Percentiles rank a stretch among this genome's conserved stretches.
Conservation (phyloP, 2,329 filamentous ascomycete species). For the Zymoseptoria passerinii region DNA sequence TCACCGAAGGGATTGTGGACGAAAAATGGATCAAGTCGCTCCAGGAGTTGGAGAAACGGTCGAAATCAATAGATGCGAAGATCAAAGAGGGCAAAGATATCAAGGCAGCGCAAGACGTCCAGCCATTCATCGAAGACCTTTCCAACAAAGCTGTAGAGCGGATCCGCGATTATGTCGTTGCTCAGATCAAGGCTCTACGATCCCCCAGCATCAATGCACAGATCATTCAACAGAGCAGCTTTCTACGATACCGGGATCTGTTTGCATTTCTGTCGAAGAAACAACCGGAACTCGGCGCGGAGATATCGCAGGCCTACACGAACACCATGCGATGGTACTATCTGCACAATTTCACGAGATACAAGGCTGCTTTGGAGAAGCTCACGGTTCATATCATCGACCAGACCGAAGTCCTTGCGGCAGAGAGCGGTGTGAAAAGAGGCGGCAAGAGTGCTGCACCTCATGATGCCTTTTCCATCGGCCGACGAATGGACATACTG, state of each 20-base stretch:
- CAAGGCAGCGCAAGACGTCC: constrained; percentile 75
- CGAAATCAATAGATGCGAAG: constrained; percentile 61
- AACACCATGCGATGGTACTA: constrained; percentile 99
- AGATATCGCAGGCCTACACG: constrained; percentile 88
- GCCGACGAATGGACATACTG: constrained; percentile 74
- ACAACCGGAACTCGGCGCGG: constrained; percentile 73
- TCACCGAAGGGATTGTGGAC: constrained; percentile 82
- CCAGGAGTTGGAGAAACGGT: constrained; percentile 73
- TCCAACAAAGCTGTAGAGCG: constrained; percentile 84
- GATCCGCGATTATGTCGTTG: constrained; percentile 87
- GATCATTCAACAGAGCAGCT: constrained; percentile 87
- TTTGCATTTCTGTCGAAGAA: constrained; percentile 78
- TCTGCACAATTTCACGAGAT: constrained; percentile 79
- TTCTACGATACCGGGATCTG: constrained; percentile 80
- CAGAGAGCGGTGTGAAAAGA: constrained; percentile 52
- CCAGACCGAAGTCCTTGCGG: constrained; percentile 63
- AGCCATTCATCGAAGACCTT: constrained; percentile 75
- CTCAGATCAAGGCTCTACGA: constrained; percentile 86
- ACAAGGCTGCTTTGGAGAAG: constrained; percentile 73
- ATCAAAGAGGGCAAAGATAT: constrained; percentile 52
- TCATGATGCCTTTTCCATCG: constrained; percentile 84
- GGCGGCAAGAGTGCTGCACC: constrained; percentile 17
- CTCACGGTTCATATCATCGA: constrained; percentile 77
- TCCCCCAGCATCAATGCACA: constrained; percentile 97
- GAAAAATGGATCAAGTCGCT: constrained; percentile 79